Base-by-base conservation (phyloP, 768 basidiomycete genomes). In the Boletus subparvulus region DNA sequence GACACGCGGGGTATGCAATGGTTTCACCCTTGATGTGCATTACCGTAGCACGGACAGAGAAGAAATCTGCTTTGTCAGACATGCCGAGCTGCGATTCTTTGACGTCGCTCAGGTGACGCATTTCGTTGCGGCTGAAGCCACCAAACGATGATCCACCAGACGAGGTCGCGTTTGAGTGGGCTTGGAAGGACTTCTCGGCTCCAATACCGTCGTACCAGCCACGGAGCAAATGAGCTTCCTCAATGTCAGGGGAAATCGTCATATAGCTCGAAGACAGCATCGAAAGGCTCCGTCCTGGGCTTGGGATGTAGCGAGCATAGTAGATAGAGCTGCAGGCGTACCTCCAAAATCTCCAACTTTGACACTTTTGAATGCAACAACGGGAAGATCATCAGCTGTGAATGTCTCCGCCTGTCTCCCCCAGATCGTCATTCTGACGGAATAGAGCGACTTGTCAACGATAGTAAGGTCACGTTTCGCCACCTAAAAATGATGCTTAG, bases 291-390 rank as follows among this genome's bases (percentile, higher is more conserved):
- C 94, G 85, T 16, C 92, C 92, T 91, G 43, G 0, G 16, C 11
- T 56, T 11, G 36, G 46, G 59, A 58, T 60, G 42, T 53, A 54
- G 55, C 44, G n/a, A 55, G 45, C 19, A 47, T 21, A 43, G 28
- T 52, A 19, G 26, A 46, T 44, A 43, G 26, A 26, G 24, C 12
- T 28, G 17, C 36, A 16, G 3, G 55, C 75, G 48, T 63, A 84
- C 93, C 93, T 65, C 88, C 87, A 70, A 88, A 99, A 61, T 98
- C 96, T 28, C 92, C 87, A 40, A 98, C 91, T 70, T 88, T 92
- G 61, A 93, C 92, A 24, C 92, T 89, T 74, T 95, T 97, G 81
- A 95, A 92, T 5, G 96, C 96, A 61, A 95, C 81, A 32, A 98
- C 86, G 10, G 92, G 84, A 48, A 80, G 68, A 47, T 78, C 78